Conservation (phyloP, 306 rosid genomes). For the cucumber (Cucumis sativus) region Cucumber_9930_V3 NC_026658.2:5058001-5058500, state of each 20-base stretch:
- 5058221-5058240: conserved; percentile 17
- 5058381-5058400: conserved; percentile 21
- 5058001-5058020: neutral
- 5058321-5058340: conserved; percentile 23
- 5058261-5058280: conserved; percentile 17
- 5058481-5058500: conserved; percentile 19
- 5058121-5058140: conserved; percentile 22
- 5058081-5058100: neutral
- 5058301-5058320: conserved; percentile 14
- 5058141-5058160: conserved; percentile 19
- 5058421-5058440: conserved; percentile 17
- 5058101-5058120: conserved; percentile 23
- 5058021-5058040: too few relatives aligned
- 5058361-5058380: conserved; percentile 15
- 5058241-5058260: conserved; percentile 26
- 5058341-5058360: conserved; percentile 18
- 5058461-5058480: conserved; percentile 18
- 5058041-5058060: neutral
- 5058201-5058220: conserved; percentile 7
- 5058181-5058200: conserved; percentile 16
- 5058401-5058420: conserved; percentile 21
- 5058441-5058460: conserved; percentile 18
- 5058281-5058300: conserved; percentile 19
- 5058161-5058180: conserved; percentile 17
- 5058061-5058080: neutral